Evolutionary conservation across 352 stramenopile species (phyloP), one percentile per base, ranked within the genome.

Genomic region (Phytophthora tubulina): DNA sequence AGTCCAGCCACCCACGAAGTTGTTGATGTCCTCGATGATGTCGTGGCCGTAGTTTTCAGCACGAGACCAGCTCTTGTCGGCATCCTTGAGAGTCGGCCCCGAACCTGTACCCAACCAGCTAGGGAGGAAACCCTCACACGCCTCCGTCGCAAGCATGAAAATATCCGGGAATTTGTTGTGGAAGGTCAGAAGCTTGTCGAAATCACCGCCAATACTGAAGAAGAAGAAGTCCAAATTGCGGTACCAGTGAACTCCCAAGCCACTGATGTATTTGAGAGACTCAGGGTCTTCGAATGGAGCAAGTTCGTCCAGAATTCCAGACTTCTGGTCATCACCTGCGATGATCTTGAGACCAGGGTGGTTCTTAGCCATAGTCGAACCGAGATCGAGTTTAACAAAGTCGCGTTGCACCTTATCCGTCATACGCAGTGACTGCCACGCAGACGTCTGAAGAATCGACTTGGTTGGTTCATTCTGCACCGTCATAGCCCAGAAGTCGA

Each of bases 221-320:
- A 86, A 67, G 17, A 67, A 76, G 49, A 91, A 88, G 64, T 91
- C 81, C 2, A 88, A 59, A 55, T 90, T 84, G 62, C 73, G 78
- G 78, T 96, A 95, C 89, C 92, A 97, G 79, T 97, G 92, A 55
- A 96, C 90, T 2, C 84, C 92, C 9, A 97, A 69, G 6, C 92
- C 92, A 10, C 85, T 81, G n/a, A 97, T 77, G 73, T 95, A 97
- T 63, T 92, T 73, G 15, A 76, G 58, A 3, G 79, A 61, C 4
- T 92, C 85, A 0, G 73, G 17, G 36, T 92, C 81, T 11, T 80
- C 57, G 27, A 90, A 76, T 14, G 75, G 72, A 4, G 78, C 73
- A 14, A 76, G 62, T 35, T 83, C 80, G 6, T 76, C 63, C 6
- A 79, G 27, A 21, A 96, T 65, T 31, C 77, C 58, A 5, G 84